A percentile compares a stretch with the other conserved stretches of the same genome.
These are phyloP conservation scores for Bertia moriformis DNA, from an alignment of 2,329 filamentous ascomycete genomes.

Conservation along the genomic window DNA sequence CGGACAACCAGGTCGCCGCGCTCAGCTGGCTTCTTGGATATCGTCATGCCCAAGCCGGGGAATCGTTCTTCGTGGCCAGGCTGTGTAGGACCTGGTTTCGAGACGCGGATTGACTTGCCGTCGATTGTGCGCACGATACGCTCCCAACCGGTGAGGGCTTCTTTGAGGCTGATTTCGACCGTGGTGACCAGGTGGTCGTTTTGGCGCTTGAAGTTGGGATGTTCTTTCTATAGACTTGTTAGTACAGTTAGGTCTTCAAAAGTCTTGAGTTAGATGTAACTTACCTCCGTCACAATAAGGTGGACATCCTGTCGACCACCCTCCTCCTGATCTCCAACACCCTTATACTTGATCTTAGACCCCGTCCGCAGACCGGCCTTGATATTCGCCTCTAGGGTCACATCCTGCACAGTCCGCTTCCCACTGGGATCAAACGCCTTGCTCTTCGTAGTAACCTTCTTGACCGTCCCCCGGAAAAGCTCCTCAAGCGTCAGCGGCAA, in stretches of 20 bases:
- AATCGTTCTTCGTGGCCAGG: constrained; percentile 51
- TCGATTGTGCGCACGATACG: constrained; percentile 59
- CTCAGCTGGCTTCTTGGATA: constrained; percentile 51
- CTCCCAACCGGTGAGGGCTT: constrained; percentile 60
- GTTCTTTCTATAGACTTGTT: constrained; percentile 36
- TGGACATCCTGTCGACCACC: constrained; percentile 62
- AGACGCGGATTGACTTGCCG: constrained; percentile 48
- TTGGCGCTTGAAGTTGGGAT: constrained; percentile 50
- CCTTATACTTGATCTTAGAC: constrained; percentile 63
- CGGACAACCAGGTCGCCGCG: constrained; percentile 55
- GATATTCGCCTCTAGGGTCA: constrained; percentile 59
- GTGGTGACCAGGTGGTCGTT: constrained; percentile 52
- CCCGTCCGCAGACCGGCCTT: constrained; percentile 61
- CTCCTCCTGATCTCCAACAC: constrained; percentile 62
- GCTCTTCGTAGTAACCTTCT: constrained; percentile 64
- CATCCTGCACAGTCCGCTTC: constrained; percentile 53
- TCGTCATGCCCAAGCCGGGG: constrained; percentile 56
- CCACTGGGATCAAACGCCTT: constrained; percentile 56
- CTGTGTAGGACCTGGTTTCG: constrained; percentile 49
- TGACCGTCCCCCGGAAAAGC: constrained; percentile 52
- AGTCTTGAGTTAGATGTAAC: constrained; percentile 8
- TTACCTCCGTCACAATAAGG: constrained; percentile 56
- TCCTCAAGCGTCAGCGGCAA: constrained; percentile 54
- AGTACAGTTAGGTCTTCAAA: not conserved
- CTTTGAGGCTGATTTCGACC: constrained; percentile 54